These are phyloP conservation scores for Clarkia xantiana DNA, from an alignment of 345 rosid species.

Conservation along the genomic window DNA sequence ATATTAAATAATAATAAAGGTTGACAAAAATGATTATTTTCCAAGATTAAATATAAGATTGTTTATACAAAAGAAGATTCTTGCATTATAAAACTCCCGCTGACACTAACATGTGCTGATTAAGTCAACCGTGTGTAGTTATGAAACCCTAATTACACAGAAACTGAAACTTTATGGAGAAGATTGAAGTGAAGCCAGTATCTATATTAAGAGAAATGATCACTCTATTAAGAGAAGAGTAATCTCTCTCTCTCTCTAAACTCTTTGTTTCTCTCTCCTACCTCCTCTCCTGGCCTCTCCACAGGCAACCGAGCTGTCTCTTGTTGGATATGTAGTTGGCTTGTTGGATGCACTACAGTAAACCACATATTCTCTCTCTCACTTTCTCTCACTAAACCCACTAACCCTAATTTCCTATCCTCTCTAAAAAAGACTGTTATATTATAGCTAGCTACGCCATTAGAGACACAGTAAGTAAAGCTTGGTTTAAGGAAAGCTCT, in stretches of 20 bases:
- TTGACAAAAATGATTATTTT: no score
- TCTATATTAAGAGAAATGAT: no score
- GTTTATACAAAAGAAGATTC: no score
- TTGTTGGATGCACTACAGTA: constrained; percentile 78
- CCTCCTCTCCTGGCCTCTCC: constrained; percentile 57
- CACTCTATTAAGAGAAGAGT: not conserved
- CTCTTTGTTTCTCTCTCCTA: constrained; percentile 20
- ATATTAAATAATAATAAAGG: no score
- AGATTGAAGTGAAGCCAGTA: no score
- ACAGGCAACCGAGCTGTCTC: constrained; percentile 94
- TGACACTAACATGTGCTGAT: no score
- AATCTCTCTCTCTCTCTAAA: not conserved
- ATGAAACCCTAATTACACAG: constrained; percentile 7
- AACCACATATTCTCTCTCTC: constrained; percentile 1
- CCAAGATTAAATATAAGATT: no score
- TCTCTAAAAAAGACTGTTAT: not conserved
- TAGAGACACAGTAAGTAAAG: no score
- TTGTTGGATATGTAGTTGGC: constrained; percentile 29
- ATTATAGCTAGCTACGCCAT: not conserved
- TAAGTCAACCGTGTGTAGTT: no score
- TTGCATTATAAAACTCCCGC: no score
- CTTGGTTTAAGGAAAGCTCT: no score
- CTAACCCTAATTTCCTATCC: constrained; percentile 6
- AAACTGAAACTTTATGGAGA: no score
- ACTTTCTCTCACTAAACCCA: constrained; percentile 2